These are phyloP conservation scores for Fusarium sp. DNA, from an alignment of 2,329 filamentous ascomycete species.

Conservation along the genomic window DNA sequence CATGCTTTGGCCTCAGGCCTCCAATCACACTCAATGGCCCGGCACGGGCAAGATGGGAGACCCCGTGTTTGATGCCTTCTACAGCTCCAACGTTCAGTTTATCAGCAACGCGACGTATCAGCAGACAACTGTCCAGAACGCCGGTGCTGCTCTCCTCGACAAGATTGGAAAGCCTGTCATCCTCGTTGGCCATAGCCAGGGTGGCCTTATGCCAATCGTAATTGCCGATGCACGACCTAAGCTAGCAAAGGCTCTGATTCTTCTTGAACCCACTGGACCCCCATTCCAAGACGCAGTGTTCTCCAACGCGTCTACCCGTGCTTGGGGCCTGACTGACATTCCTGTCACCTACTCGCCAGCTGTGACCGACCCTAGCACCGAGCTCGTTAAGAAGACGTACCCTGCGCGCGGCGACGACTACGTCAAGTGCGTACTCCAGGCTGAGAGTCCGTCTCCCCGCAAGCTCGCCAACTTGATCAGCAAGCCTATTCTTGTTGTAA, in stretches of 20 bases:
- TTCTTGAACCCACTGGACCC: constrained; percentile 64
- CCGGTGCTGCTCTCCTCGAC: constrained; percentile 60
- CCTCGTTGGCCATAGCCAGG: constrained; percentile 63
- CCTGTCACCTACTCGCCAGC: constrained; percentile 65
- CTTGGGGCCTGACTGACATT: constrained; percentile 65
- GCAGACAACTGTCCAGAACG: constrained; percentile 34
- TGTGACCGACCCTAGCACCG: constrained; percentile 33
- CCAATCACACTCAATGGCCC: constrained; percentile 45
- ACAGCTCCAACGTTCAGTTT: constrained; percentile 45
- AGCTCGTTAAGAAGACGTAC: constrained; percentile 31
- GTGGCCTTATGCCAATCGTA: constrained; percentile 56
- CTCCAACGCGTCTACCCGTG: constrained; percentile 48
- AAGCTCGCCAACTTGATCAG: constrained; percentile 54
- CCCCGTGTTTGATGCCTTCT: constrained; percentile 41
- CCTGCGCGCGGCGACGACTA: constrained; percentile 11
- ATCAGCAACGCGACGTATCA: constrained; percentile 41
- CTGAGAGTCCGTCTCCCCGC: constrained; percentile 28
- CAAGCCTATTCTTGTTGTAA: constrained; percentile 46
- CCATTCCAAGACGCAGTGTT: constrained; percentile 62
- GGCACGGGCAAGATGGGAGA: constrained; percentile 37
- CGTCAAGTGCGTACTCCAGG: constrained; percentile 38
- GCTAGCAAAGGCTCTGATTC: constrained; percentile 59
- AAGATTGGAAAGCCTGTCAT: constrained; percentile 58
- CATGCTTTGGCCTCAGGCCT: constrained; percentile 42
- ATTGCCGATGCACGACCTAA: constrained; percentile 53